Percentiles rank a stretch among this genome's conserved stretches.
Conservation (phyloP, 345 rosid species). For the Odontarrhena argentea region DNA sequence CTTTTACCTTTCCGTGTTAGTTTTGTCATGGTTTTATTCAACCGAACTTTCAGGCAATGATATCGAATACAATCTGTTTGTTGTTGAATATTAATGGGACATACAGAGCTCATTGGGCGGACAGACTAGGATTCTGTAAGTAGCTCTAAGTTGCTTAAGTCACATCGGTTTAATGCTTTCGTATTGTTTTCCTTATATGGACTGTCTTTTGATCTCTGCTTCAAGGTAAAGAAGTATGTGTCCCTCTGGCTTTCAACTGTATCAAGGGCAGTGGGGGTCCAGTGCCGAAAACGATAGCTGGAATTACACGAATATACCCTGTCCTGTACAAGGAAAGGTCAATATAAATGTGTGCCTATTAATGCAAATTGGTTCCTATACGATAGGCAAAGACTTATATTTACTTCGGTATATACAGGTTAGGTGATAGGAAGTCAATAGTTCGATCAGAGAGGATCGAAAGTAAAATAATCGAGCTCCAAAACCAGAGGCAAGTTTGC, state of each 20-base stretch:
- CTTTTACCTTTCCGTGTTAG: conserved; percentile 23
- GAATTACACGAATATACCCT: conserved; percentile 87
- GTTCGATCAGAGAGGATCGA: conserved; percentile 92
- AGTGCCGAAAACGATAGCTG: conserved; percentile 78
- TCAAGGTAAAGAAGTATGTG: conserved; percentile 66
- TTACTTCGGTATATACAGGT: conserved; percentile 45
- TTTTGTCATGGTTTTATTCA: conserved; percentile 18
- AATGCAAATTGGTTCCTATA: conserved; percentile 32
- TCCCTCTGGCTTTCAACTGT: conserved; percentile 87
- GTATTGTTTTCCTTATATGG: conserved; percentile 32
- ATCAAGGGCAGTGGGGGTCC: conserved; percentile 87
- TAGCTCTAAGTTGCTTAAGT: conserved; percentile 25
- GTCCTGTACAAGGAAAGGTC: conserved; percentile 91
- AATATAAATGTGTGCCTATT: conserved; percentile 23
- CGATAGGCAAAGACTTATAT: conserved; percentile 17
- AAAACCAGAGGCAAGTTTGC: conserved; percentile 46
- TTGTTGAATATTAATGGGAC: conserved; percentile 86
- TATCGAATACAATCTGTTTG: conserved; percentile 54
- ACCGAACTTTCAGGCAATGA: conserved; percentile 56
- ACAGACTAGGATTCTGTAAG: conserved; percentile 90
- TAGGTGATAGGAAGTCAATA: conserved; percentile 60
- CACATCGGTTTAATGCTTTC: conserved; percentile 24
- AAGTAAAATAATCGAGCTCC: conserved; percentile 53
- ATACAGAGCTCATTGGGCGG: conserved; percentile 94
- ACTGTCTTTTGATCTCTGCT: conserved; percentile 32